Conservation (phyloP, 2,329 filamentous ascomycete genomes). For the Pestalotiopsis sp. region DNA sequence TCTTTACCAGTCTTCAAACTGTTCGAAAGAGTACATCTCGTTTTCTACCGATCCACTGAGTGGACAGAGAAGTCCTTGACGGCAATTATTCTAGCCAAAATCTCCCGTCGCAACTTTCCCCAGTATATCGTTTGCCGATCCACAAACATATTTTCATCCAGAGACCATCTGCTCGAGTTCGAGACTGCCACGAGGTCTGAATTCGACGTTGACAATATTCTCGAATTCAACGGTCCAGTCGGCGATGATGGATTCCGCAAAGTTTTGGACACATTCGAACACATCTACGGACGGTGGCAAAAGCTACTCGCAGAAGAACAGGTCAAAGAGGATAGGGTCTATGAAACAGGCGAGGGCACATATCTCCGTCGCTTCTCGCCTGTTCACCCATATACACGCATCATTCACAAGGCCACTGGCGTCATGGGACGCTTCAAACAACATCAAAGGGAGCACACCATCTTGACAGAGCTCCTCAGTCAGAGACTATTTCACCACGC, state of each 20-base stretch:
- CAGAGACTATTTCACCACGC: conserved; percentile 86
- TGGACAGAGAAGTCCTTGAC: conserved; percentile 98
- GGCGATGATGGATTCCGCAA: conserved; percentile 66
- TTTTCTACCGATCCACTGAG: conserved; percentile 94
- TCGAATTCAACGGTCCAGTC: conserved; percentile 77
- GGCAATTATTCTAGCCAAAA: conserved; percentile 90
- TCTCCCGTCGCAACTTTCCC: conserved; percentile 84
- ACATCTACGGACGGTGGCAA: conserved; percentile 81
- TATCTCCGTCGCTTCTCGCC: conserved; percentile 90
- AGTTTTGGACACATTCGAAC: conserved; percentile 73
- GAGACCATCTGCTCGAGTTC: conserved; percentile 79
- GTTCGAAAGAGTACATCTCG: conserved; percentile 91
- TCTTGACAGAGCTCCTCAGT: conserved; percentile 74
- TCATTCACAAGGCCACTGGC: conserved; percentile 84
- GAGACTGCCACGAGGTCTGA: conserved; percentile 85
- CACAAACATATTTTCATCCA: conserved; percentile 82
- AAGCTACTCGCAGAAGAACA: conserved; percentile 72
- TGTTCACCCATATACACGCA: conserved; percentile 89
- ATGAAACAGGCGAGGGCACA: conserved; percentile 81
- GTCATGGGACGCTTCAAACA: conserved; percentile 82
- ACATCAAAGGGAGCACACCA: conserved; percentile 73
- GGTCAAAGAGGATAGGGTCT: conserved; percentile 74
- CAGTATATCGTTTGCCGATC: conserved; percentile 89
- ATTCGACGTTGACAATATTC: conserved; percentile 75
- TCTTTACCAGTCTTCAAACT: conserved; percentile 73